phyloP scores from a whole-genome alignment of 305 asterid genomes.

The Fraxinus paxiana region DNA sequence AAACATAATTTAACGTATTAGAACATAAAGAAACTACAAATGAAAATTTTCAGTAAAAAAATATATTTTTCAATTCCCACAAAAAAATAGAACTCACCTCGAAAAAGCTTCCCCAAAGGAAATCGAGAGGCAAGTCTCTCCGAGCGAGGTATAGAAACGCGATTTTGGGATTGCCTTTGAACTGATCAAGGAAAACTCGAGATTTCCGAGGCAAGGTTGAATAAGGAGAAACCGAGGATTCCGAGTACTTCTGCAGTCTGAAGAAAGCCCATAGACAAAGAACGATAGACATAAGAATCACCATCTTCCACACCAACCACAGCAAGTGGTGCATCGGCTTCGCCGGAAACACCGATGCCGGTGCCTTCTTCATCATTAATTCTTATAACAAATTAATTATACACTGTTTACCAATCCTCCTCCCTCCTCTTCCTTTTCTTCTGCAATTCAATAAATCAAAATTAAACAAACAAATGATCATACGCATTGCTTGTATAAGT shows the following conservation, averaged over 20 bases:
- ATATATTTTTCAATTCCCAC: neutral
- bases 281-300: constrained; percentile 45
- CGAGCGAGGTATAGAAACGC: constrained; percentile 74
- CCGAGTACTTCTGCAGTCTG: constrained; percentile 63
- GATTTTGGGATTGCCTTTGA: constrained; percentile 61
- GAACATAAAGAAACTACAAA: neutral
- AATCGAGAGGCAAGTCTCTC: constrained; percentile 77
- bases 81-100: constrained; percentile 44
- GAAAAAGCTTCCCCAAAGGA: constrained; percentile 80
- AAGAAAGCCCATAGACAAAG: constrained; percentile 57
- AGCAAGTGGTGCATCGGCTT: constrained; percentile 47
- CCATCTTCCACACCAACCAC: constrained; percentile 67
- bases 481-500: neutral
- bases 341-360: constrained; percentile 37
- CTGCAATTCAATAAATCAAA: constrained; percentile 23
- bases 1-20: neutral
- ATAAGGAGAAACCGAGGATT: constrained; percentile 25
- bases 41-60: neutral
- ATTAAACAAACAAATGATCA: neutral
- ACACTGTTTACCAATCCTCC: constrained; percentile 12
- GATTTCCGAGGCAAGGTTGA: constrained; percentile 36
- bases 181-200: constrained; percentile 34
- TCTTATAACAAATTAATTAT: neutral
- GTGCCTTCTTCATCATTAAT: constrained; percentile 58
- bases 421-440: constrained; percentile 37